Base-by-base conservation (phyloP, 2,329 filamentous ascomycete genomes). In the Xylaria sp. region DNA sequence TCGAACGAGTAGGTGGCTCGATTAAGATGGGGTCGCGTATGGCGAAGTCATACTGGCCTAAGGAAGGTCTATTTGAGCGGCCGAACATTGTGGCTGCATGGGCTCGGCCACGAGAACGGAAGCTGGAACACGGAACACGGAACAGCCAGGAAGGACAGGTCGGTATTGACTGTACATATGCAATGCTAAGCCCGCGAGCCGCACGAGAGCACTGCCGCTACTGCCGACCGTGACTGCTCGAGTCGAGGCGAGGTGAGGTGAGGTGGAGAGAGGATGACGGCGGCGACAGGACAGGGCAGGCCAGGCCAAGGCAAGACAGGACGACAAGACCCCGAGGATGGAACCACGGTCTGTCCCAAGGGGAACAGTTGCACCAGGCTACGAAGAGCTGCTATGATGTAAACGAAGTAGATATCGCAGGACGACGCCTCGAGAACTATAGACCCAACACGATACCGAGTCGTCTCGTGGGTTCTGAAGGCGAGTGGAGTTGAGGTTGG, bases 11-110 rank as follows among this genome's bases (percentile, higher is more conserved):
- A 17, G 66, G 51, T 31, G 61, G 60, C 29, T 73, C 71, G 67
- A 63, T 72, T 27, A 65, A 57, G 27, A 66, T 63, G 25, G 63
- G 63, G 31, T 74, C 71, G 69, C 71, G 71, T 67, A 70, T 59
- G 22, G 70, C 53, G 47, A 72, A 71, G 72, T 76, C 73, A 72
- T 73, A 69, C 54, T 74, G 73, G 58, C 72, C 72, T 17, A 75
- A 62, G 39, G 73, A 71, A 49, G 73, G 74, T 63, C 72, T 71
- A 56, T 72, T 73, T 58, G 67, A 62, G 61, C 73, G 72, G 59
- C 69, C 68, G 61, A 71, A 71, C 71, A 74, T 76, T 50, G 56
- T 64, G 57, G 22, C 49, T 39, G 60, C 70, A 72, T 71, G 38
- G 61, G 47, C 62, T 61, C 38, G 22, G 39, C 29, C 45, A n/a